These are phyloP conservation scores for Penicillium salamii DNA, from an alignment of 495 filamentous ascomycete species.

Conservation along the genomic window DNA sequence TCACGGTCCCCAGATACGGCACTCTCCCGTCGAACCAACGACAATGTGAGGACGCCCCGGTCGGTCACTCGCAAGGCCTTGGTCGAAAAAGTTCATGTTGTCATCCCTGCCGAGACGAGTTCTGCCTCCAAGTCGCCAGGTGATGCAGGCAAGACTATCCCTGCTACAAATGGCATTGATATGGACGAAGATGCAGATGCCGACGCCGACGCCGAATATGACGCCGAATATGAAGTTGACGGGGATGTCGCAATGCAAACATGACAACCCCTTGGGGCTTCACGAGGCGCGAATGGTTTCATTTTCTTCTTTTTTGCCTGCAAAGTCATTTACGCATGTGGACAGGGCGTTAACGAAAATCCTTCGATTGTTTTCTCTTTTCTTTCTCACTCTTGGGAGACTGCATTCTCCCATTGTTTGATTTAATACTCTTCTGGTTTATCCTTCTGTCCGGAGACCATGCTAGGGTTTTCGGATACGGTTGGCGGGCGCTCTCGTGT, in stretches of 20 bases:
- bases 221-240: constrained; percentile 34
- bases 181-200: constrained; percentile 26
- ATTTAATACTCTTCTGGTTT: constrained; percentile 9
- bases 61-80: constrained; percentile 37
- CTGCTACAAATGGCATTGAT: constrained; percentile 23
- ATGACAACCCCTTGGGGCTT: constrained; percentile 17
- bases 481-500: neutral
- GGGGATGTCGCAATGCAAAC: constrained; percentile 40
- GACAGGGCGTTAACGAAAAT: constrained; percentile 22
- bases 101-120: constrained; percentile 29
- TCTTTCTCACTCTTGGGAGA: constrained; percentile 1
- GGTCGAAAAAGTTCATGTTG: constrained; percentile 39
- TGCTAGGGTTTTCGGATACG: neutral
- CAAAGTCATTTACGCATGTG: constrained; percentile 21
- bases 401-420: constrained; percentile 1
- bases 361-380: constrained; percentile 7
- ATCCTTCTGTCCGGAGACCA: neutral
- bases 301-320: constrained; percentile 2
- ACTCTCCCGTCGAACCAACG: constrained; percentile 17
- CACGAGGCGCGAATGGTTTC: neutral
- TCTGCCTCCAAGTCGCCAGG: constrained; percentile 7
- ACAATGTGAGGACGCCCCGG: constrained; percentile 22
- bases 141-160: constrained; percentile 7
- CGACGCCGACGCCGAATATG: constrained; percentile 29
- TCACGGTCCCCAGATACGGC: constrained; percentile 19